Conservation (phyloP, 768 basidiomycete species). For the Lanmaoa pseudosensibilis region DNA sequence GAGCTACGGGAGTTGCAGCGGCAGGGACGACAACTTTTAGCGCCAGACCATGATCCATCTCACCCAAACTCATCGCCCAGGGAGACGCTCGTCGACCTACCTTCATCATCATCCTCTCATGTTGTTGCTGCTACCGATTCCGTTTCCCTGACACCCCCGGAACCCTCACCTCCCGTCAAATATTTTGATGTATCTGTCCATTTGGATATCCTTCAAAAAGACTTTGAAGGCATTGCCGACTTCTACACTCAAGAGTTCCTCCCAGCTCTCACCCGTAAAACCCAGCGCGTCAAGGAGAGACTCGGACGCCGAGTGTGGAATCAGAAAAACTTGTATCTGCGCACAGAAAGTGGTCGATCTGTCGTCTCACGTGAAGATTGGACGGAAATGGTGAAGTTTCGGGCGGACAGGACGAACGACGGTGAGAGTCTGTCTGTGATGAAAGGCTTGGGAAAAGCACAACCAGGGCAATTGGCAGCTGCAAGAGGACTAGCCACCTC, state of each 20-base stretch:
- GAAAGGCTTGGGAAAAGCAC: not conserved
- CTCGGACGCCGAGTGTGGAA: slow-evolving; percentile 78
- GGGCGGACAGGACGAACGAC: slow-evolving; percentile 1
- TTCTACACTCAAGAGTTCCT: slow-evolving; percentile 42
- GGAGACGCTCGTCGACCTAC: not conserved
- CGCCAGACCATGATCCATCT: slow-evolving; percentile 23
- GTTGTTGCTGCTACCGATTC: slow-evolving; percentile 5
- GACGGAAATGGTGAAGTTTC: slow-evolving; percentile 52
- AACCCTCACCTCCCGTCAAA: slow-evolving; percentile 23
- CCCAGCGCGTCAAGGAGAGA: slow-evolving; percentile 68
- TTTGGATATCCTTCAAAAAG: slow-evolving; percentile 53
- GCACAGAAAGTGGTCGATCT: slow-evolving; percentile 29
- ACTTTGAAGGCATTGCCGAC: slow-evolving; percentile 48
- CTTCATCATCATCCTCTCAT: not conserved
- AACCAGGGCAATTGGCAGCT: not conserved
- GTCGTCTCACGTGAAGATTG: slow-evolving; percentile 47
- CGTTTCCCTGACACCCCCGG: slow-evolving; percentile 30
- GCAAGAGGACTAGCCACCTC: slow-evolving; percentile 10
- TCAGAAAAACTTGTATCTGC: slow-evolving; percentile 55
- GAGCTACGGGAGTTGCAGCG: slow-evolving; percentile 31
- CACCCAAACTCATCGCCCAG: not conserved
- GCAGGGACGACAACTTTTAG: slow-evolving; percentile 24
- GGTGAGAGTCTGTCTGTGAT: not conserved
- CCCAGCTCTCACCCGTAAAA: slow-evolving; percentile 48
- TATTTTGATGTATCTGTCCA: slow-evolving; percentile 56